A percentile compares a stretch with the other conserved stretches of the same genome.
phyloP scores from a whole-genome alignment of 2,329 filamentous ascomycete species.

The Dendrostoma leiphaemia region DNA sequence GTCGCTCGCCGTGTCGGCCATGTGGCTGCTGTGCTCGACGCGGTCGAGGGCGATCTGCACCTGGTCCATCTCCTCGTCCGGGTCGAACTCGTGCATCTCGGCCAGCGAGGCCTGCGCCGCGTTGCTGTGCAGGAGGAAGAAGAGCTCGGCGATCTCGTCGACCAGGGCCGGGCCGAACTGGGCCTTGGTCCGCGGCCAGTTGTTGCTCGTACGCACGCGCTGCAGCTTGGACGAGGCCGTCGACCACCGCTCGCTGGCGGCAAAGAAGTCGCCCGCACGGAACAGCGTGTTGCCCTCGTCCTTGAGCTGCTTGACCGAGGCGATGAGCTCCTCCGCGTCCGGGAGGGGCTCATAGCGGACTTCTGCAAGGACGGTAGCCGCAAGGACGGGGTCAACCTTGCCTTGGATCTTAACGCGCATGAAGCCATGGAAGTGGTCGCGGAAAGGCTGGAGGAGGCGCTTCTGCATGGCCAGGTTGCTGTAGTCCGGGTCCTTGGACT shows the following conservation, averaged over 20 bases:
- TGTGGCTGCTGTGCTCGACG: not conserved
- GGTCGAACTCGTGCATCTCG: not conserved
- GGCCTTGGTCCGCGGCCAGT: not conserved
- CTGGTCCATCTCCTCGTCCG: not conserved
- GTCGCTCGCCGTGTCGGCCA: not conserved
- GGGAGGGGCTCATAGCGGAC: not conserved
- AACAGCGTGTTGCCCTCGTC: slow-evolving; percentile 7
- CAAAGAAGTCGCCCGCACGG: not conserved
- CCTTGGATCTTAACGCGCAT: slow-evolving; percentile 1
- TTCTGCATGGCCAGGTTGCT: not conserved
- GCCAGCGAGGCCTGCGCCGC: not conserved
- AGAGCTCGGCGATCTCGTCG: not conserved
- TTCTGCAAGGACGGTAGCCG: not conserved
- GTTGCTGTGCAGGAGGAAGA: not conserved
- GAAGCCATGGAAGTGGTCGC: slow-evolving; percentile 4
- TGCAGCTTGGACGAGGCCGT: not conserved
- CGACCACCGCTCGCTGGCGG: not conserved
- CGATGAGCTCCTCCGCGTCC: not conserved
- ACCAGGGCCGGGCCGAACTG: not conserved
- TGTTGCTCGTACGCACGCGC: not conserved
- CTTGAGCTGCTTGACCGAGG: slow-evolving; percentile 1
- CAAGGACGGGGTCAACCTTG: not conserved
- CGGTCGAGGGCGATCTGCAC: not conserved
- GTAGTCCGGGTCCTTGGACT: not conserved
- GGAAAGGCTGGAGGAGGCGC: slow-evolving; percentile 9